Percentiles rank a stretch among this genome's conserved stretches.
Evolutionary conservation across 495 filamentous ascomycete genomes (phyloP).

Genomic region (Daldinia loculata): DNA sequence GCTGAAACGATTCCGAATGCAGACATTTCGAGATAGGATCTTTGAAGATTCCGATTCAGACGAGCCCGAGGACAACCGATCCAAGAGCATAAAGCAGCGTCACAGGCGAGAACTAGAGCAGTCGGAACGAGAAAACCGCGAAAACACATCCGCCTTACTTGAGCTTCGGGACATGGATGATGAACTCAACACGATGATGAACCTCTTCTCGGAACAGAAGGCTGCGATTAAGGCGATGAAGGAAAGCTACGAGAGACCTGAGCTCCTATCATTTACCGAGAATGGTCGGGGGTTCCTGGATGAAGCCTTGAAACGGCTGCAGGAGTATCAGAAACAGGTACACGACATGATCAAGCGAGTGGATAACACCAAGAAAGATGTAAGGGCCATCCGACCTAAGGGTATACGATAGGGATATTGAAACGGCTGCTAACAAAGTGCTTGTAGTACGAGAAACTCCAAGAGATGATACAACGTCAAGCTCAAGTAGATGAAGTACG

Average conservation of each 20-base stretch:
- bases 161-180: conserved; percentile 74
- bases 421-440: not conserved
- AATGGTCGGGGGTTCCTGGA: conserved; percentile 58
- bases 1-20: conserved; percentile 68
- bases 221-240: conserved; percentile 60
- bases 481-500: conserved; percentile 74
- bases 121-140: conserved; percentile 64
- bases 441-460: conserved; percentile 67
- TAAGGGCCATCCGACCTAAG: conserved; percentile 21
- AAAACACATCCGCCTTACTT: conserved; percentile 69
- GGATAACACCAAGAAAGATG: conserved; percentile 55
- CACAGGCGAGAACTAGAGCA: conserved; percentile 61
- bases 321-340: conserved; percentile 65
- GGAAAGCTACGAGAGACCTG: conserved; percentile 46
- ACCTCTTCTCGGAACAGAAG: conserved; percentile 67
- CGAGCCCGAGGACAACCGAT: conserved; percentile 55
- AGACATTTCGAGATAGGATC: conserved; percentile 54
- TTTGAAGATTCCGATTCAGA: conserved; percentile 61
- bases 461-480: conserved; percentile 74
- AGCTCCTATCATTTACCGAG: conserved; percentile 44
- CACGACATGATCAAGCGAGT: conserved; percentile 66
- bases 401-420: not conserved
- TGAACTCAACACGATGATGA: conserved; percentile 66
- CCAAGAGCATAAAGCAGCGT: conserved; percentile 54
- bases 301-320: conserved; percentile 61